Percentiles rank a stretch among this genome's conserved stretches.
These are phyloP conservation scores for Apodospora peruviana DNA, from an alignment of 495 filamentous ascomycete genomes.

Conservation along the genomic window DNA sequence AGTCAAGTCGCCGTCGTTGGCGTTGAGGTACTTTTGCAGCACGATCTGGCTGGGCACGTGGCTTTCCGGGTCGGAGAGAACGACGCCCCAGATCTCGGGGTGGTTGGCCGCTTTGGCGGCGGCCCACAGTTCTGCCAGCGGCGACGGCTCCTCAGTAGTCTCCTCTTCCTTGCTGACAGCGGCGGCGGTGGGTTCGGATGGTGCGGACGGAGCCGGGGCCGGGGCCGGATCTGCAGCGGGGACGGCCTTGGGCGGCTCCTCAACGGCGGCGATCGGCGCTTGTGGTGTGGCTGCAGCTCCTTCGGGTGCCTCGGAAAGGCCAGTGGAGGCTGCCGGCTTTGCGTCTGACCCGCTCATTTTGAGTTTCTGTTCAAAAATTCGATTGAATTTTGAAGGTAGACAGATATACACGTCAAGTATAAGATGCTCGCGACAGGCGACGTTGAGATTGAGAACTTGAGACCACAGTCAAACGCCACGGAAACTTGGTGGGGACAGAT, in stretches of 20 bases:
- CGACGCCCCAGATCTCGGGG: slow-evolving; percentile 75
- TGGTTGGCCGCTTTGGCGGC: slow-evolving; percentile 36
- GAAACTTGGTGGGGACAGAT: too few species aligned
- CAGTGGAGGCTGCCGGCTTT: not conserved
- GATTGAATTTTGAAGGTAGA: not conserved
- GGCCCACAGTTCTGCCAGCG: slow-evolving; percentile 31
- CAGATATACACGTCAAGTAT: too few species aligned
- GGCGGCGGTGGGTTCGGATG: not conserved
- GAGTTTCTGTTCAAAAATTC: not conserved
- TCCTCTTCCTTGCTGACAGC: not conserved
- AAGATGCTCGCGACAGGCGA: too few species aligned
- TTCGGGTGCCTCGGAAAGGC: not conserved
- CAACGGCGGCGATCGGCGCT: not conserved
- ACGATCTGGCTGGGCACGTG: slow-evolving; percentile 73
- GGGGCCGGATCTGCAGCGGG: not conserved
- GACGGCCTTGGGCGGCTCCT: not conserved
- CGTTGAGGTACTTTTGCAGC: slow-evolving; percentile 85
- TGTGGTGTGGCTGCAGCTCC: not conserved
- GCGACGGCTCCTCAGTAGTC: slow-evolving; percentile 5
- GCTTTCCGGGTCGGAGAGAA: slow-evolving; percentile 42
- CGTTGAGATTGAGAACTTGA: too few species aligned
- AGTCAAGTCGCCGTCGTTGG: slow-evolving; percentile 68
- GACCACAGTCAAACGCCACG: too few species aligned
- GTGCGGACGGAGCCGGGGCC: not conserved
- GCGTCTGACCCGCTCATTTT: not conserved